Base-by-base conservation (phyloP, 2,329 filamentous ascomycete genomes). In the Volutella citrinella region DNA sequence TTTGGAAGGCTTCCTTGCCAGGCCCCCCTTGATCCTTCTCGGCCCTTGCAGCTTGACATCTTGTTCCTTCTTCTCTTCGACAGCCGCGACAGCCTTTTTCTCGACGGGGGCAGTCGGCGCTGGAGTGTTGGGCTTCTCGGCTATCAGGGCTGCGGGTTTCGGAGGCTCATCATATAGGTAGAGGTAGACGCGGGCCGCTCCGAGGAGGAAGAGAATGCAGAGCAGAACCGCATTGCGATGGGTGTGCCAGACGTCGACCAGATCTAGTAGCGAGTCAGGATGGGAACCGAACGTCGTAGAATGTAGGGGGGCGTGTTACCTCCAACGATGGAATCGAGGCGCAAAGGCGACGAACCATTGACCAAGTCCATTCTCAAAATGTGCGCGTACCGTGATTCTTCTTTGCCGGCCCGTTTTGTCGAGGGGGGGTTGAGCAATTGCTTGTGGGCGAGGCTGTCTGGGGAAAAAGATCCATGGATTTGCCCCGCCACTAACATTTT, bases 1-100 rank as follows among this genome's bases (percentile, higher is more conserved):
- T 27, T 51, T 48, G 4, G 48, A 42, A 7, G 55, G 43, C 32
- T 59, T 64, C 31, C 54, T 62, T 8, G 48, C 42, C 17, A 67
- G 6, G 8, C 64, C 61, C n/a, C 66, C 66, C 42, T 72, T 72
- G 39, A 74, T 73, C 34, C 70, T 64, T 39, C 64, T 61, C 4
- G 76, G 75, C 1, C 70, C 74, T 21, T 54, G 56, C 2, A 62
- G 42, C 39, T 61, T 59, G 25, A 44, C 42, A 17, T 46, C 32
- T n/a, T n/a, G n/a, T n/a, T n/a, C n/a, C 30, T 53, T 34, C 54
- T 65, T 56, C 19, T 45, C 43, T 10, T 49, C 41, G 14, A 59
- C 30, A 22, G 49, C 30, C 6, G 29, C 19, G 27, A 45, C 30
- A 28, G 30, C 51, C 46, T 51, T 45, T 30, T 40, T 34, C 27